phyloP scores from a whole-genome alignment of 805 yeast genomes.

The Metschnikowia corniflorae region DNA sequence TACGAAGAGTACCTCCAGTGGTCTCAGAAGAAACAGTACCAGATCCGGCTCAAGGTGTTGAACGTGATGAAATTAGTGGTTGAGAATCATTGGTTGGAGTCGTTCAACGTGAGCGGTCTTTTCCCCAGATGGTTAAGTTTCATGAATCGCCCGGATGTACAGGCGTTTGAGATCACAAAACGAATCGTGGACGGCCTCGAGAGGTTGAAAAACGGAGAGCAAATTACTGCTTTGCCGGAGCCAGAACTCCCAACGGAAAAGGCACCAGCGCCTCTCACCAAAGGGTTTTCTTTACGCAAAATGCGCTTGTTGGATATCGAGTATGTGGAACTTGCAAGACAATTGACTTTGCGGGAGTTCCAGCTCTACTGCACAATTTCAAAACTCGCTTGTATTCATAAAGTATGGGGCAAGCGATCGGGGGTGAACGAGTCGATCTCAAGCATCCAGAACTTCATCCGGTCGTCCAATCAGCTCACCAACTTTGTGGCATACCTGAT shows the following conservation, averaged over 20 bases:
- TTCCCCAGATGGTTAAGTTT: conserved; percentile 34
- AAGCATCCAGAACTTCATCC: conserved; percentile 57
- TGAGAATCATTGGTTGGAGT: conserved; percentile 66
- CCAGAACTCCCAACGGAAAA: conserved; percentile 30
- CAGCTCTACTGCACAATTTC: conserved; percentile 63
- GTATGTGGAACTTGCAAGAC: conserved; percentile 75
- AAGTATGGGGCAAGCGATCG: conserved; percentile 71
- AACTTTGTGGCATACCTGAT: conserved; percentile 78
- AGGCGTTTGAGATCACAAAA: conserved; percentile 28
- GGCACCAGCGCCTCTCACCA: conserved; percentile 41
- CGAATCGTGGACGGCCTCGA: conserved; percentile 23
- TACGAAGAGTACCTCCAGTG: conserved; percentile 78
- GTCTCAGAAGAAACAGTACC: conserved; percentile 66
- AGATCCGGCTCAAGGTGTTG: conserved; percentile 63
- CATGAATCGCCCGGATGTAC: conserved; percentile 21
- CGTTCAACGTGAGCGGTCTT: conserved; percentile 49
- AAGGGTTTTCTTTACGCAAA: conserved; percentile 34
- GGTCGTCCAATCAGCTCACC: conserved; percentile 75
- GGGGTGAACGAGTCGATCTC: conserved; percentile 45
- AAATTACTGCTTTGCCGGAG: conserved; percentile 14
- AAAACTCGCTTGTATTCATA: conserved; percentile 67
- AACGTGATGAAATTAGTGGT: conserved; percentile 64
- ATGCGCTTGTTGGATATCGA: conserved; percentile 63
- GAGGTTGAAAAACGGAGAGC: conserved; percentile 29
- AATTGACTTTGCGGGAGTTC: conserved; percentile 77